These are phyloP conservation scores for Zasmidium citrigriseum DNA, from an alignment of 2,329 filamentous ascomycete species.

Conservation along the genomic window DNA sequence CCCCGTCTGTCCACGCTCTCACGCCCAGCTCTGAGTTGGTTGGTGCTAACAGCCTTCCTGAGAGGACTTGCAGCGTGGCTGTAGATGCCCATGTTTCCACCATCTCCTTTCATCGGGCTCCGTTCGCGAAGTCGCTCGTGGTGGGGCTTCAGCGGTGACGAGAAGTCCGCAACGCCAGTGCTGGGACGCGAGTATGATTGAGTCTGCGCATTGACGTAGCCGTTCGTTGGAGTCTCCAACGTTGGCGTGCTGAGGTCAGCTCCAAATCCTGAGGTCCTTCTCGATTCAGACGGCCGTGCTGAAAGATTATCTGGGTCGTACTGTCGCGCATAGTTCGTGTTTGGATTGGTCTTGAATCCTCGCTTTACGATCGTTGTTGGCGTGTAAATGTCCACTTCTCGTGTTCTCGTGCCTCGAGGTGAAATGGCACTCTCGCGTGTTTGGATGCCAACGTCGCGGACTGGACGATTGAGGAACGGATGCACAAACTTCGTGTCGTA, in stretches of 20 bases:
- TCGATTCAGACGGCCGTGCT: slow-evolving; percentile 18
- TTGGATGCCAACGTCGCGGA: slow-evolving; percentile 78
- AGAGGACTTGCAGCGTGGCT: slow-evolving; percentile 80
- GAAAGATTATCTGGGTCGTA: slow-evolving; percentile 64
- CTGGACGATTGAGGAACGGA: slow-evolving; percentile 78
- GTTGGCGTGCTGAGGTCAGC: slow-evolving; percentile 8
- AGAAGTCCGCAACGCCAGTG: slow-evolving; percentile 41
- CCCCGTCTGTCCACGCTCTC: slow-evolving; percentile 27
- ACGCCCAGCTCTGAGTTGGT: slow-evolving; percentile 39
- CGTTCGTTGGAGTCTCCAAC: slow-evolving; percentile 23
- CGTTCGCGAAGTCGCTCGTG: slow-evolving; percentile 49
- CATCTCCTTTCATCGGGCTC: slow-evolving; percentile 59
- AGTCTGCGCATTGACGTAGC: slow-evolving; percentile 34
- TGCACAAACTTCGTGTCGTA: slow-evolving; percentile 97
- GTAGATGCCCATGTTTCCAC: slow-evolving; percentile 78
- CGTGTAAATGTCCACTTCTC: slow-evolving; percentile 63
- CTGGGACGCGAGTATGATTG: slow-evolving; percentile 39
- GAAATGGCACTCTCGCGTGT: slow-evolving; percentile 52
- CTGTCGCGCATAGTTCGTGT: slow-evolving; percentile 70
- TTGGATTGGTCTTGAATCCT: slow-evolving; percentile 78
- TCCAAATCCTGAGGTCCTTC: slow-evolving; percentile 22
- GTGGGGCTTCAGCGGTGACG: slow-evolving; percentile 48
- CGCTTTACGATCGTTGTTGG: slow-evolving; percentile 68
- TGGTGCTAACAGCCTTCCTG: slow-evolving; percentile 72
- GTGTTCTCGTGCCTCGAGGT: slow-evolving; percentile 30